phyloP scores from a whole-genome alignment of 2,329 filamentous ascomycete genomes.

The Scedosporium boydii region DNA sequence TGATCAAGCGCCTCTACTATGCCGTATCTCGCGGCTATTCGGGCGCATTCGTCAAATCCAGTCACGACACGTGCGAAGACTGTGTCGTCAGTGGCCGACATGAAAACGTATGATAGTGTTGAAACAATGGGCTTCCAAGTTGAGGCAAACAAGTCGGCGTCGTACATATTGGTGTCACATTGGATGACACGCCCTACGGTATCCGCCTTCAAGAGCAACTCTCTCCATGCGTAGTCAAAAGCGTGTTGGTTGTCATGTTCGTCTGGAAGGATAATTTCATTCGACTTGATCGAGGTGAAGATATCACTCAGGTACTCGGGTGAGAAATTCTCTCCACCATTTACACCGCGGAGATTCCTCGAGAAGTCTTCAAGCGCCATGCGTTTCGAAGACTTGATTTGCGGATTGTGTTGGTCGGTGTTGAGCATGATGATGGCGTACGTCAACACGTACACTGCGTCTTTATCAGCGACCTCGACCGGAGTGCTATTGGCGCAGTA shows the following conservation, averaged over 20 bases:
- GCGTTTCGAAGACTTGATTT: slow-evolving; percentile 65
- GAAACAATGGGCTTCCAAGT: slow-evolving; percentile 95
- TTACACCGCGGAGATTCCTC: slow-evolving; percentile 83
- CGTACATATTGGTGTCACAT: slow-evolving; percentile 88
- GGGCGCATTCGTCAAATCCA: slow-evolving; percentile 92
- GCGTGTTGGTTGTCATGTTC: slow-evolving; percentile 96
- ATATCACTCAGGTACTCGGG: slow-evolving; percentile 76
- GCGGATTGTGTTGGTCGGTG: slow-evolving; percentile 93
- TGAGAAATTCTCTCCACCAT: slow-evolving; percentile 75
- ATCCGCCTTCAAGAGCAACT: slow-evolving; percentile 77
- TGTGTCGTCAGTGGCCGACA: slow-evolving; percentile 93
- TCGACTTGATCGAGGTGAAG: slow-evolving; percentile 81
- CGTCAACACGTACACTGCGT: slow-evolving; percentile 80
- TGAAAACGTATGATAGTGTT: slow-evolving; percentile 94
- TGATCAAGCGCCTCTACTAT: slow-evolving; percentile 83
- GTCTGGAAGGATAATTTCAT: slow-evolving; percentile 93
- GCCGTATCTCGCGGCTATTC: slow-evolving; percentile 77
- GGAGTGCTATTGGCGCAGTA: slow-evolving; percentile 65
- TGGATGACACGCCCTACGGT: slow-evolving; percentile 63
- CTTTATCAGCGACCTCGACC: slow-evolving; percentile 70
- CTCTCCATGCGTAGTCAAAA: slow-evolving; percentile 97
- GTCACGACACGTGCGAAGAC: slow-evolving; percentile 90
- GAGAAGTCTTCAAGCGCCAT: slow-evolving; percentile 82
- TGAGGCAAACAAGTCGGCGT: slow-evolving; percentile 93
- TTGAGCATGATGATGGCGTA: slow-evolving; percentile 98